Evolutionary conservation across 495 filamentous ascomycete genomes (phyloP).

Genomic region (Cercophora newfieldiana): DNA sequence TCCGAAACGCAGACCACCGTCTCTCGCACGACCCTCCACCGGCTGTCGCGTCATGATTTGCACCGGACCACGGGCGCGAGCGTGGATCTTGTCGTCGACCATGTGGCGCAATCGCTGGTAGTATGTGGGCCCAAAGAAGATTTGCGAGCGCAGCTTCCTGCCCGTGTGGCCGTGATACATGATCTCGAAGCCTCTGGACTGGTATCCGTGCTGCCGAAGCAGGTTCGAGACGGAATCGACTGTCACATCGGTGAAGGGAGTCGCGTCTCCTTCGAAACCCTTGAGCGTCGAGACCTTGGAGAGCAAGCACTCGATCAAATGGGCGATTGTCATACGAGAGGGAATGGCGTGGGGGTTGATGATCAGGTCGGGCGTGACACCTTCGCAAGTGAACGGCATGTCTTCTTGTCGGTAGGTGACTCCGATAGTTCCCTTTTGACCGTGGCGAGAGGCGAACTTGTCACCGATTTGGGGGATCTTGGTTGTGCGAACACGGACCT

Average conservation of each 20-base stretch:
- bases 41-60: slow-evolving; percentile 98
- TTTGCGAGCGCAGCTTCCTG: slow-evolving; percentile 84
- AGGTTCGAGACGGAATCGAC: slow-evolving; percentile 89
- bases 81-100: slow-evolving; percentile 99
- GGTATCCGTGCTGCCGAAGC: slow-evolving; percentile 90
- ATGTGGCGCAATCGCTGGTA: slow-evolving; percentile 98
- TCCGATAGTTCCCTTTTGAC: slow-evolving; percentile 98
- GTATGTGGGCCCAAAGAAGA: slow-evolving; percentile 97
- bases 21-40: slow-evolving; percentile 96
- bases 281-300: slow-evolving; percentile 90
- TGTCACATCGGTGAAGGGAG: slow-evolving; percentile 96
- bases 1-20: slow-evolving; percentile 98
- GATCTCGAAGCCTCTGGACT: slow-evolving; percentile 94
- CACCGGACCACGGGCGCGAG: slow-evolving; percentile 88
- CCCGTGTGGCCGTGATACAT: slow-evolving; percentile 99
- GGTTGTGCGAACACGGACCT: slow-evolving; percentile 94
- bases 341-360: slow-evolving; percentile 99
- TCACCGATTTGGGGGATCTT: slow-evolving; percentile 98
- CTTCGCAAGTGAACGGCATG: slow-evolving; percentile 95
- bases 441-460: slow-evolving; percentile 98
- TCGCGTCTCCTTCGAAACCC: slow-evolving; percentile 94
- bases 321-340: slow-evolving; percentile 99
- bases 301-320: slow-evolving; percentile 98
- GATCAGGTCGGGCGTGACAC: slow-evolving; percentile 90
- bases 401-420: slow-evolving; percentile 97